A percentile compares a stretch with the other conserved stretches of the same genome.
Conservation (phyloP, 148 eudicot genomes). For the Linanthus parryae region DNA sequence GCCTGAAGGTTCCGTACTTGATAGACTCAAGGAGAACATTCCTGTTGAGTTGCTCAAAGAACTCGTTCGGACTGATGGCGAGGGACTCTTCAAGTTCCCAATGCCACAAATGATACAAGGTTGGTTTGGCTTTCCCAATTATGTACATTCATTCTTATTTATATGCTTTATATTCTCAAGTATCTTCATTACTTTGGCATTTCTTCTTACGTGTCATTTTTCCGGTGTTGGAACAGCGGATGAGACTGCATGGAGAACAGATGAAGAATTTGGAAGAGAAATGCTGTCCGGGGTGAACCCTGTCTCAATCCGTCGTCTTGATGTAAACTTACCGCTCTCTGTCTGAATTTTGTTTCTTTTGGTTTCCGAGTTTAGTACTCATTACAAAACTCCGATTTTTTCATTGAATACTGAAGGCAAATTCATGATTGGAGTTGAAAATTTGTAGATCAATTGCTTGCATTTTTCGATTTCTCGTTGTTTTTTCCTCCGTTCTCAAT, state of each 20-base stretch:
- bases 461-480: no score
- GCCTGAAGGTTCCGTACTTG: constrained; percentile 23
- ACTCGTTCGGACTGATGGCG: constrained; percentile 46
- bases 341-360: no score
- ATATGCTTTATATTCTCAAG: not conserved
- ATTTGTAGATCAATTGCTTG: no score
- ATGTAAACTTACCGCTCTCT: constrained; percentile 23
- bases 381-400: not conserved
- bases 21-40: constrained; percentile 29
- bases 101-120: constrained; percentile 76
- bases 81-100: constrained; percentile 49
- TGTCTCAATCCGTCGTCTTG: constrained; percentile 43
- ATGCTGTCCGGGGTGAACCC: constrained; percentile 74
- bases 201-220: not conserved
- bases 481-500: no score
- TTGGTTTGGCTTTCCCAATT: no score
- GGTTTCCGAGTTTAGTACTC: not conserved
- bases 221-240: constrained; percentile 34
- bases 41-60: constrained; percentile 55
- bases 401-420: no score
- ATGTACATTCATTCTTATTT: constrained; percentile 15
- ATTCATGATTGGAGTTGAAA: no score
- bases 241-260: constrained; percentile 65
- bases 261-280: constrained; percentile 75
- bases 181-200: not conserved